Percentiles rank a stretch among this genome's conserved stretches.
These are phyloP conservation scores for Gossypium davidsonii DNA, from an alignment of 441 rosid genomes.

Conservation along the genomic window DNA sequence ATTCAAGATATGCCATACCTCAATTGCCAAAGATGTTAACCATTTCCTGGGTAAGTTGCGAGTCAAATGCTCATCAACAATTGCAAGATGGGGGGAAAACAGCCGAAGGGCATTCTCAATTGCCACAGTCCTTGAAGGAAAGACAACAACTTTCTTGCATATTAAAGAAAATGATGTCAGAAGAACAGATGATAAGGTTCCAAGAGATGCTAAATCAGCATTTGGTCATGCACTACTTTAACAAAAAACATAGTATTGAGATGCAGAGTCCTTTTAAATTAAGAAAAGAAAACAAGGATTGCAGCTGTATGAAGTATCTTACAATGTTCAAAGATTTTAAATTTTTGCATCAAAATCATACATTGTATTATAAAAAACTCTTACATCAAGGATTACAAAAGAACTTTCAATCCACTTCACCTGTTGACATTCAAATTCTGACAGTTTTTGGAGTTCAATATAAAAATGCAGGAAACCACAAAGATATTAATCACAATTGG, in stretches of 20 bases:
- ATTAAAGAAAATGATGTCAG: slow-evolving; percentile 28
- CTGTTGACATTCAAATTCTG: neutral
- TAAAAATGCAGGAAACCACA: neutral
- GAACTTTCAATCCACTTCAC: neutral
- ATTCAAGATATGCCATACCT: slow-evolving; percentile 39
- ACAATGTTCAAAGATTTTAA: neutral
- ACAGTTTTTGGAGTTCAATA: neutral
- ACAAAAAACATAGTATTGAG: neutral
- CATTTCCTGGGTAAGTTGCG: slow-evolving; percentile 75
- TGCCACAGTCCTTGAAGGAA: slow-evolving; percentile 88
- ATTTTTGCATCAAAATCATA: neutral
- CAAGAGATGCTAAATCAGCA: slow-evolving; percentile 1
- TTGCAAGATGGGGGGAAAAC: slow-evolving; percentile 83
- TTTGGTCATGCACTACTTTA: neutral
- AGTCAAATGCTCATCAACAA: slow-evolving; percentile 84
- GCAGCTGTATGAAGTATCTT: neutral
- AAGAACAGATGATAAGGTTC: slow-evolving; percentile 8
- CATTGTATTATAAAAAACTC: neutral
- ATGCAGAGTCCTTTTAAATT: neutral
- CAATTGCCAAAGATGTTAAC: slow-evolving; percentile 74
- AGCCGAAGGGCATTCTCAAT: slow-evolving; percentile 76
- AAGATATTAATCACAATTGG: neutral
- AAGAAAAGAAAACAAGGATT: neutral
- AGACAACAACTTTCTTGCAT: slow-evolving; percentile 71
- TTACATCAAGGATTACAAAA: neutral